phyloP scores from a whole-genome alignment of 2,329 filamentous ascomycete species.

The Aspergillus oerlinghausenensis region DNA sequence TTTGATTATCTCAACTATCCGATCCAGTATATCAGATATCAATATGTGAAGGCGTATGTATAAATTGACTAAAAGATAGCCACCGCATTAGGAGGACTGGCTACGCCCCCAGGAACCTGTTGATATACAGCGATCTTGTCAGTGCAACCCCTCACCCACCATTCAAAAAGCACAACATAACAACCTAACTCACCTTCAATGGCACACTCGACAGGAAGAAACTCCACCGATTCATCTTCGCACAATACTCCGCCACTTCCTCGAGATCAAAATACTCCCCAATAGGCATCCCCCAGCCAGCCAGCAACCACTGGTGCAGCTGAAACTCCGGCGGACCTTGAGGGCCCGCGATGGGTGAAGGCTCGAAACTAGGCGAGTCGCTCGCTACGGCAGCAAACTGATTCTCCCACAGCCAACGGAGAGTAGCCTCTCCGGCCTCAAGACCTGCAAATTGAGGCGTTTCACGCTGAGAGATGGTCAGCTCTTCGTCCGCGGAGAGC shows the following conservation, averaged over 20 bases:
- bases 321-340: conserved; percentile 23
- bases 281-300: conserved; percentile 47
- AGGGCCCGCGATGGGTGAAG: conserved; percentile 32
- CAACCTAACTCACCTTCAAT: conserved; percentile 34
- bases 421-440: conserved; percentile 44
- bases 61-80: conserved; percentile 37
- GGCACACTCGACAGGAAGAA: conserved; percentile 50
- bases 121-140: background rate
- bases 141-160: background rate
- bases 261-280: conserved; percentile 46
- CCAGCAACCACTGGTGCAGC: conserved; percentile 33
- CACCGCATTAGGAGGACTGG: conserved; percentile 44
- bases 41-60: background rate
- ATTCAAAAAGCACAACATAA: background rate
- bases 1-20: background rate
- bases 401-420: conserved; percentile 56
- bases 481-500: conserved; percentile 35
- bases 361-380: conserved; percentile 52
- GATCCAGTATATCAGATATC: background rate
- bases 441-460: conserved; percentile 38
- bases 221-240: conserved; percentile 31
- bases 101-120: conserved; percentile 43
- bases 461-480: conserved; percentile 28
- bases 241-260: conserved; percentile 35
- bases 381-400: conserved; percentile 54